phyloP scores from a whole-genome alignment of 148 eudicot genomes.

The Amaranthus palmeri region DNA sequence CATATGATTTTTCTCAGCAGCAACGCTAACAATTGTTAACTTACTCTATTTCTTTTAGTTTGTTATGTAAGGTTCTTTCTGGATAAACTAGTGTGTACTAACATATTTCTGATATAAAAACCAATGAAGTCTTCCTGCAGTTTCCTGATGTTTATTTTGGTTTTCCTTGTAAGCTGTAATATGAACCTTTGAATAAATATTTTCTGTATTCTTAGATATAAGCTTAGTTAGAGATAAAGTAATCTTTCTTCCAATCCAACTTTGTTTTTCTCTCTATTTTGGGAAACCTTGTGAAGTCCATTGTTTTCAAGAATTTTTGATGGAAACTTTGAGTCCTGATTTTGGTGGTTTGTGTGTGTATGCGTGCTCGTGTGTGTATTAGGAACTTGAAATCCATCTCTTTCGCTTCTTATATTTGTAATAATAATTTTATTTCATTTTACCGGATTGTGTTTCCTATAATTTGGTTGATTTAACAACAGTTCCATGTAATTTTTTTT shows the following conservation, averaged over 20 bases:
- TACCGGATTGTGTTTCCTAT: neutral
- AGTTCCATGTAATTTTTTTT: neutral
- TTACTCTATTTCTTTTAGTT: neutral
- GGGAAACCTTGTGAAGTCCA: neutral
- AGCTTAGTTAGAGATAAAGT: neutral
- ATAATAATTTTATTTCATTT: neutral
- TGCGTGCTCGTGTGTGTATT: neutral
- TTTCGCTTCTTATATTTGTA: neutral
- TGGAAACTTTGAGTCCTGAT: too few species aligned
- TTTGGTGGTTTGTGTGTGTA: too few species aligned
- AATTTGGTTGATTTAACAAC: neutral
- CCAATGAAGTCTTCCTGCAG: too few species aligned
- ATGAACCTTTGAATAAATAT: neutral
- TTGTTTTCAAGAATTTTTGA: neutral
- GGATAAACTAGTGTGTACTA: neutral
- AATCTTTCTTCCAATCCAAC: neutral
- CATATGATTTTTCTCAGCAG: neutral
- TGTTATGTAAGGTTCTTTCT: neutral
- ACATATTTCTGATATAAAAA: neutral
- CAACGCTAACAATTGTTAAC: neutral
- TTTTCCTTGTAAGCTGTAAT: neutral
- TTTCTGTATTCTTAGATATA: neutral
- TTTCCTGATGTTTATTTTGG: neutral
- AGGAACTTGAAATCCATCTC: neutral
- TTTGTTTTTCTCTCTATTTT: neutral